phyloP scores from a whole-genome alignment of 2,329 filamentous ascomycete species.

The Phialophora chinensis region DNA sequence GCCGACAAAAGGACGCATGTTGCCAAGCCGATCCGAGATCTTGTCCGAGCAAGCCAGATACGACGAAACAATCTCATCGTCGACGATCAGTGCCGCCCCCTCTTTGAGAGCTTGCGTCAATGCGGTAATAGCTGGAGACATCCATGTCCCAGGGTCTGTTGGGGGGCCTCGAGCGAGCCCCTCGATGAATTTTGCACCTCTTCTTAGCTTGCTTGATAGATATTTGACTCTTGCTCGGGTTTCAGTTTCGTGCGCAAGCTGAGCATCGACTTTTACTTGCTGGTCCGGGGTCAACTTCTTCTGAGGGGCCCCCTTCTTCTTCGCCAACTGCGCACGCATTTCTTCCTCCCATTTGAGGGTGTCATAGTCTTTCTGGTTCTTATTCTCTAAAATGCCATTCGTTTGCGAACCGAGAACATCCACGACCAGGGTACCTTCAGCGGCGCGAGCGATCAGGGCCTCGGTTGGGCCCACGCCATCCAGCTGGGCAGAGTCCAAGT shows the following conservation, averaged over 20 bases:
- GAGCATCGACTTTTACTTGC: slow-evolving; percentile 85
- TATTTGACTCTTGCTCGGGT: slow-evolving; percentile 76
- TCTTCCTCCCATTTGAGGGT: slow-evolving; percentile 98
- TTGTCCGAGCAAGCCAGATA: slow-evolving; percentile 81
- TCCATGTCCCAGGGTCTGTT: slow-evolving; percentile 88
- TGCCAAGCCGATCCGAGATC: slow-evolving; percentile 74
- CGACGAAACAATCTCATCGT: slow-evolving; percentile 75
- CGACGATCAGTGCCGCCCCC: slow-evolving; percentile 80
- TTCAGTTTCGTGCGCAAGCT: slow-evolving; percentile 81
- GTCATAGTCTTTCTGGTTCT: slow-evolving; percentile 93
- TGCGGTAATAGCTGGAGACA: slow-evolving; percentile 77
- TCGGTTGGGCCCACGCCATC: slow-evolving; percentile 80
- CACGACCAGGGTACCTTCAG: slow-evolving; percentile 84
- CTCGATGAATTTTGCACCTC: slow-evolving; percentile 84
- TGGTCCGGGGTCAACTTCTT: slow-evolving; percentile 93
- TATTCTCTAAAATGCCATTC: slow-evolving; percentile 72
- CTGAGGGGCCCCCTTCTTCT: slow-evolving; percentile 82
- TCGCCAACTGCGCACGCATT: slow-evolving; percentile 80
- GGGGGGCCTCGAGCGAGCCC: slow-evolving; percentile 84
- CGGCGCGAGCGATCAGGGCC: slow-evolving; percentile 89
- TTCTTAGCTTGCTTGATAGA: slow-evolving; percentile 72
- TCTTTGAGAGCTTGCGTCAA: slow-evolving; percentile 77
- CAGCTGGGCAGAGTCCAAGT: slow-evolving; percentile 74
- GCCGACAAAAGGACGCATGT: slow-evolving; percentile 81
- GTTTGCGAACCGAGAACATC: slow-evolving; percentile 88